Evolutionary conservation across 495 filamentous ascomycete species (phyloP).

Genomic region (Chaetomium tenue): DNA sequence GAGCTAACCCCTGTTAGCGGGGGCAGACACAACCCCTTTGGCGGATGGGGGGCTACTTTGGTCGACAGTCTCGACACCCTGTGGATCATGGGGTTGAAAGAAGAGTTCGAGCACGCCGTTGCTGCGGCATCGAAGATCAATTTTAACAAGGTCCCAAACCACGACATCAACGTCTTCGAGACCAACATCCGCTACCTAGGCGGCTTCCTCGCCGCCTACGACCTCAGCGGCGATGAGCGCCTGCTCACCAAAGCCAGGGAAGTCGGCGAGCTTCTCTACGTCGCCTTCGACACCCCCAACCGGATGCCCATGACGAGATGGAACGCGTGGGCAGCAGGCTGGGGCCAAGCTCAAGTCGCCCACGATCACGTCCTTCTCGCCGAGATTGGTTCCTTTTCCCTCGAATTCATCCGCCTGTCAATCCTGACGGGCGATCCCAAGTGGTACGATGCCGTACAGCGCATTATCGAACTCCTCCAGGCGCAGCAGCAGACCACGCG

Average conservation of each 20-base stretch:
- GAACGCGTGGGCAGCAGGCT: slow-evolving; percentile 41
- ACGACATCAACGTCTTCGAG: slow-evolving; percentile 69
- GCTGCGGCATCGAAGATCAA: slow-evolving; percentile 73
- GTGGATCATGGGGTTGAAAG: slow-evolving; percentile 90
- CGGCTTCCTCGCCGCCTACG: slow-evolving; percentile 72
- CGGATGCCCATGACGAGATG: slow-evolving; percentile 81
- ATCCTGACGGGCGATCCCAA: slow-evolving; percentile 76
- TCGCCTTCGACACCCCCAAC: slow-evolving; percentile 88
- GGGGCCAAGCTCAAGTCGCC: slow-evolving; percentile 37
- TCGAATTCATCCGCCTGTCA: slow-evolving; percentile 84
- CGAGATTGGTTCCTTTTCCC: slow-evolving; percentile 72
- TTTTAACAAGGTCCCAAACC: slow-evolving; percentile 66
- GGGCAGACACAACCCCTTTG: slow-evolving; percentile 67
- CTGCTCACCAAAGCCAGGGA: slow-evolving; percentile 78
- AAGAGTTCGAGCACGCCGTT: slow-evolving; percentile 88
- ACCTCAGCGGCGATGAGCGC: slow-evolving; percentile 65
- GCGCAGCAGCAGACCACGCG: slow-evolving; percentile 61
- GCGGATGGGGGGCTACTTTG: slow-evolving; percentile 89
- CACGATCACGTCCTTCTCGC: slow-evolving; percentile 39
- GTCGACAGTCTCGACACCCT: slow-evolving; percentile 89
- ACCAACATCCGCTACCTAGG: slow-evolving; percentile 79
- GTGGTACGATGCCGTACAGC: slow-evolving; percentile 83
- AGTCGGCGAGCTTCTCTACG: slow-evolving; percentile 78
- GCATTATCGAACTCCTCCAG: slow-evolving; percentile 72
- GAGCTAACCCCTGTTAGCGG: slow-evolving; percentile 66